Evolutionary conservation across 108 stramenopile genomes (phyloP).

Genomic region (Stephanodiscus minutulus): DNA sequence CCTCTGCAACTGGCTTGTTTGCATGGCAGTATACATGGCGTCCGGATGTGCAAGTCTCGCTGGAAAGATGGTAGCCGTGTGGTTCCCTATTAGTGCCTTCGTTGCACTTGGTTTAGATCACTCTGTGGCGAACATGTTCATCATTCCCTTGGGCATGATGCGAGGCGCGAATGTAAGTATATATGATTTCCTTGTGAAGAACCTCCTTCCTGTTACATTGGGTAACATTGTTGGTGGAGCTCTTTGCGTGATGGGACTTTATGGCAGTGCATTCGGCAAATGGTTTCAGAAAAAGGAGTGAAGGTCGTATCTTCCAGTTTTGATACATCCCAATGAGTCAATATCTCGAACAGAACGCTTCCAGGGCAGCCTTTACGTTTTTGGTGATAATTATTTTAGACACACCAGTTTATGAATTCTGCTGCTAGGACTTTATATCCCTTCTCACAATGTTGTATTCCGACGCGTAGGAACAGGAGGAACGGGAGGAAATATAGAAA

Average conservation of each 20-base stretch:
- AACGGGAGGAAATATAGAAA: background rate
- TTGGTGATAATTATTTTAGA: too few relatives aligned
- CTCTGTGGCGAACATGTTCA: constrained; percentile 97
- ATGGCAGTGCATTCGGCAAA: constrained; percentile 68
- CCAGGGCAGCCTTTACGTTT: too few relatives aligned
- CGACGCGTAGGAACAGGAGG: background rate
- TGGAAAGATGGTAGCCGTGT: constrained; percentile 90
- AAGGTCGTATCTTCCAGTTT: background rate
- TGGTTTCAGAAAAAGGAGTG: constrained; percentile 76
- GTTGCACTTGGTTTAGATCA: constrained; percentile 93
- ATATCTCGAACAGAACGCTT: too few relatives aligned
- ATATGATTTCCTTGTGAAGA: constrained; percentile 74
- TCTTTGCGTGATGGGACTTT: constrained; percentile 83
- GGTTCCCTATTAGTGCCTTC: constrained; percentile 91
- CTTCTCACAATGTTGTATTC: background rate
- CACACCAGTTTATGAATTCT: too few relatives aligned
- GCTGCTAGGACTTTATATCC: too few relatives aligned
- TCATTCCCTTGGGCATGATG: constrained; percentile 94
- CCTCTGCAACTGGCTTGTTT: constrained; percentile 96
- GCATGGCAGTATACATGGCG: constrained; percentile 94
- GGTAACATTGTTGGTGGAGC: constrained; percentile 97
- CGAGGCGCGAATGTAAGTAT: constrained; percentile 88
- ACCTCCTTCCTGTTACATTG: constrained; percentile 91
- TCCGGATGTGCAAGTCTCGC: constrained; percentile 74
- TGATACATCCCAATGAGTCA: too few relatives aligned